These are phyloP conservation scores for Fusarium vanettenii DNA, from an alignment of 2,329 filamentous ascomycete species.

Conservation along the genomic window DNA sequence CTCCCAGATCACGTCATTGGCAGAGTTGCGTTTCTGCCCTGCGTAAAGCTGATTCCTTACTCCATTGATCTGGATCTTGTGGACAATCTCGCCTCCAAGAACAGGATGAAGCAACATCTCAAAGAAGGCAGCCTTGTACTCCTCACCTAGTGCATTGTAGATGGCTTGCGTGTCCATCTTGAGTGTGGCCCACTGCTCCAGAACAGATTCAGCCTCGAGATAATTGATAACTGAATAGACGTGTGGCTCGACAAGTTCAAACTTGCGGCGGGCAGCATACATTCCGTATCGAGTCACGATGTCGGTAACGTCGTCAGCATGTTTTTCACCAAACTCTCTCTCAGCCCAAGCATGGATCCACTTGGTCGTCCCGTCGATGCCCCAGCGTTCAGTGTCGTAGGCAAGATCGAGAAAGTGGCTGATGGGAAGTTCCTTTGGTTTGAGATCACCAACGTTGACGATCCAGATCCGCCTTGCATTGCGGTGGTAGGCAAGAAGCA, in stretches of 20 bases:
- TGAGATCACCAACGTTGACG: constrained; percentile 72
- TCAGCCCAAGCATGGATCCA: constrained; percentile 58
- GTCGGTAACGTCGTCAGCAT: constrained; percentile 58
- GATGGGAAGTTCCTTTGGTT: constrained; percentile 67
- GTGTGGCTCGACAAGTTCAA: constrained; percentile 67
- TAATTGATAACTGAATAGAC: constrained; percentile 71
- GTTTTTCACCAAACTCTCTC: constrained; percentile 61
- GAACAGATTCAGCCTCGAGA: constrained; percentile 66
- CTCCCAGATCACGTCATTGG: constrained; percentile 54
- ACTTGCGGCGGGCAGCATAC: constrained; percentile 66
- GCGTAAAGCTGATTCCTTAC: constrained; percentile 66
- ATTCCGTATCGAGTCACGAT: constrained; percentile 62
- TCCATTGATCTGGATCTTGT: constrained; percentile 58
- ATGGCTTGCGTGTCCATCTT: constrained; percentile 57
- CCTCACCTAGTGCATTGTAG: constrained; percentile 54
- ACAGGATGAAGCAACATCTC: constrained; percentile 71
- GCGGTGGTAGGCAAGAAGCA: constrained; percentile 62
- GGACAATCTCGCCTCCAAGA: constrained; percentile 66
- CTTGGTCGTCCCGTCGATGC: constrained; percentile 51
- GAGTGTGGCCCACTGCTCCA: constrained; percentile 64
- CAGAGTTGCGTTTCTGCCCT: constrained; percentile 65
- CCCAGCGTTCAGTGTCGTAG: constrained; percentile 60
- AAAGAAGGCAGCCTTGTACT: constrained; percentile 66
- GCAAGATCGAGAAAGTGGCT: constrained; percentile 68
- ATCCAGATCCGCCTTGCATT: constrained; percentile 68